These are phyloP conservation scores for Colletotrichum brevisporum DNA, from an alignment of 2,329 filamentous ascomycete genomes.

Conservation along the genomic window DNA sequence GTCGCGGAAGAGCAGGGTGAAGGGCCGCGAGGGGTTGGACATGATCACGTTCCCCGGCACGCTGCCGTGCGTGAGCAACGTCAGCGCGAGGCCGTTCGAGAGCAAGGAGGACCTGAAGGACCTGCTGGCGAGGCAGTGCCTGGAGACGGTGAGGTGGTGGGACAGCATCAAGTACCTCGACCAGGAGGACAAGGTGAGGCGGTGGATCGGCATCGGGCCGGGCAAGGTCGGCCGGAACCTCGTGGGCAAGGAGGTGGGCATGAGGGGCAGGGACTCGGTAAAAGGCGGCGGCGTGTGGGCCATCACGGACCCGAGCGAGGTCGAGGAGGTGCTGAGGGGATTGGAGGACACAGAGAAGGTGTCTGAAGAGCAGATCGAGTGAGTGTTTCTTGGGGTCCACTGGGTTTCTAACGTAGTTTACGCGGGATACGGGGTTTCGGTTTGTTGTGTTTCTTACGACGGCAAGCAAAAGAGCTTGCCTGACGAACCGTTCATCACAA, in stretches of 20 bases:
- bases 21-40: slow-evolving; percentile 69
- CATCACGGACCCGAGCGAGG: slow-evolving; percentile 83
- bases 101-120: slow-evolving; percentile 83
- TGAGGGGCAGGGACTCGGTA: slow-evolving; percentile 81
- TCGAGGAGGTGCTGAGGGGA: slow-evolving; percentile 76
- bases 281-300: slow-evolving; percentile 96
- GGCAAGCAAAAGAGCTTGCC: slow-evolving; percentile 8
- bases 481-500: slow-evolving; percentile 11
- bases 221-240: slow-evolving; percentile 95
- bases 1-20: slow-evolving; percentile 67
- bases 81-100: slow-evolving; percentile 83
- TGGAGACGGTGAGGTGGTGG: slow-evolving; percentile 97
- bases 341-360: slow-evolving; percentile 75
- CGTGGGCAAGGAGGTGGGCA: slow-evolving; percentile 95
- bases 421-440: neutral
- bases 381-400: neutral
- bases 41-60: slow-evolving; percentile 81
- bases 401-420: neutral
- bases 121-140: slow-evolving; percentile 82
- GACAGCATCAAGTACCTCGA: slow-evolving; percentile 92
- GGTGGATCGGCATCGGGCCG: slow-evolving; percentile 94
- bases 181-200: slow-evolving; percentile 82
- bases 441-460: slow-evolving; percentile 4
- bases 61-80: slow-evolving; percentile 88
- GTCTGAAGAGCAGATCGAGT: slow-evolving; percentile 62